Conservation (phyloP, 2,329 filamentous ascomycete species). For the Clarireedia hainanense region DNA sequence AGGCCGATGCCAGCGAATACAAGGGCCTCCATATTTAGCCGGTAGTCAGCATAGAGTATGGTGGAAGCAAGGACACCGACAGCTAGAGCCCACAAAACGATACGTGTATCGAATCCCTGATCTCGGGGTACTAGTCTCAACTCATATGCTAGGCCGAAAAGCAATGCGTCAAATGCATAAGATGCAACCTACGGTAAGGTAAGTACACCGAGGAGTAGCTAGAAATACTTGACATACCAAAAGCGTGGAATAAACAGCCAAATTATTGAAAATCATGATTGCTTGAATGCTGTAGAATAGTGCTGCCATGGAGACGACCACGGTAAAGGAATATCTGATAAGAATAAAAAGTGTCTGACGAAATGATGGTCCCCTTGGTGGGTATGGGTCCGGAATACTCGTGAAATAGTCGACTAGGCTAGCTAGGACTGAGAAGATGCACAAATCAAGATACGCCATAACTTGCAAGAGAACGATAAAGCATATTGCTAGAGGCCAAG, state of each 20-base stretch:
- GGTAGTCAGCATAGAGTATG: slow-evolving; percentile 20
- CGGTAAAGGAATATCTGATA: not conserved
- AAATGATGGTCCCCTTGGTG: not conserved
- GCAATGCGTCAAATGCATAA: slow-evolving; percentile 23
- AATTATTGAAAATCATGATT: slow-evolving; percentile 19
- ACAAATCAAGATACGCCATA: slow-evolving; percentile 17
- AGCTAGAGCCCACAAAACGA: slow-evolving; percentile 14
- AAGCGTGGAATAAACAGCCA: slow-evolving; percentile 23
- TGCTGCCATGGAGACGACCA: slow-evolving; percentile 2
- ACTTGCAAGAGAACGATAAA: slow-evolving; percentile 21
- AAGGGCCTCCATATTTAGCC: slow-evolving; percentile 16
- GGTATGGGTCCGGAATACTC: not conserved
- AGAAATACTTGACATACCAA: slow-evolving; percentile 14
- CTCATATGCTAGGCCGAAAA: slow-evolving; percentile 17
- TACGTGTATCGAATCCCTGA: slow-evolving; percentile 9
- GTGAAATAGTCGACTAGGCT: slow-evolving; percentile 11
- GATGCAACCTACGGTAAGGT: slow-evolving; percentile 20
- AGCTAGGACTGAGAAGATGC: slow-evolving; percentile 10
- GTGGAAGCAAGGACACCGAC: slow-evolving; percentile 10
- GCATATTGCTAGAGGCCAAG: slow-evolving; percentile 23
- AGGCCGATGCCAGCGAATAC: slow-evolving; percentile 15
- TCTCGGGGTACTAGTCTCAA: slow-evolving; percentile 13
- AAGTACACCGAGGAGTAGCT: not conserved
- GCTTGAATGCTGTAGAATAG: slow-evolving; percentile 11
- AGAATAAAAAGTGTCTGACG: not conserved